Evolutionary conservation across 768 basidiomycete species (phyloP).

Genomic region (Pisolithus tinctorius): DNA sequence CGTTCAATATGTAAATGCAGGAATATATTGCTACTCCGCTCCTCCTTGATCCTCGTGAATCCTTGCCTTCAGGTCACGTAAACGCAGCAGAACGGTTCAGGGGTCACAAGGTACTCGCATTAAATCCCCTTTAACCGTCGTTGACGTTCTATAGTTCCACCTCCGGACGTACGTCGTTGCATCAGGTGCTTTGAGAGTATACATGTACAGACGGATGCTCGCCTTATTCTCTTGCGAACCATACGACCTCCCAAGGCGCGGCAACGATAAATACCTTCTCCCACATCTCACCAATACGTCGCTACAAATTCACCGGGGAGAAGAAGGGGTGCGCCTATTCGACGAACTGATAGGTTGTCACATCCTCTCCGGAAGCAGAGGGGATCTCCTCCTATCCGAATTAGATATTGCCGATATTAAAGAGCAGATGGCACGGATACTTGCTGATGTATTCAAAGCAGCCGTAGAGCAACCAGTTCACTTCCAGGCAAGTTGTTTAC

Average conservation of each 20-base stretch:
- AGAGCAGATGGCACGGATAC: slow-evolving; percentile 52
- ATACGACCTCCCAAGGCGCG: slow-evolving; percentile 45
- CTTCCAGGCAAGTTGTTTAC: slow-evolving; percentile 57
- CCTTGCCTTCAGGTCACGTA: slow-evolving; percentile 17
- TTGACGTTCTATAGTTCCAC: slow-evolving; percentile 64
- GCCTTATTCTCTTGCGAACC: slow-evolving; percentile 81
- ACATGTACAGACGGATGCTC: slow-evolving; percentile 74
- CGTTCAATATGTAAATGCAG: slow-evolving; percentile 33
- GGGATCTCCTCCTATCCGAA: slow-evolving; percentile 13
- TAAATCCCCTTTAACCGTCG: slow-evolving; percentile 13
- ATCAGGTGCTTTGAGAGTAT: slow-evolving; percentile 70
- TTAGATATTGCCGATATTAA: slow-evolving; percentile 47
- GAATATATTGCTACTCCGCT: slow-evolving; percentile 81
- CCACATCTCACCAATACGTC: slow-evolving; percentile 93
- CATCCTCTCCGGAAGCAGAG: slow-evolving; percentile 33
- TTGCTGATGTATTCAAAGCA: slow-evolving; percentile 82
- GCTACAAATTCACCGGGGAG: slow-evolving; percentile 61
- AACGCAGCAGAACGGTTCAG: slow-evolving; percentile 20
- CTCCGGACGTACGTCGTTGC: slow-evolving; percentile 83
- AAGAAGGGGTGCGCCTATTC: slow-evolving; percentile 69
- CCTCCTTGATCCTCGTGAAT: slow-evolving; percentile 62
- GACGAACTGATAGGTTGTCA: slow-evolving; percentile 70
- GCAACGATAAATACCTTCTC: slow-evolving; percentile 34
- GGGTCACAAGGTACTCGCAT: slow-evolving; percentile 50
- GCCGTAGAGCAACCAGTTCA: slow-evolving; percentile 75